Conservation (phyloP, 192 early-diverging fungal species). For the Coemansia sp. region DNA sequence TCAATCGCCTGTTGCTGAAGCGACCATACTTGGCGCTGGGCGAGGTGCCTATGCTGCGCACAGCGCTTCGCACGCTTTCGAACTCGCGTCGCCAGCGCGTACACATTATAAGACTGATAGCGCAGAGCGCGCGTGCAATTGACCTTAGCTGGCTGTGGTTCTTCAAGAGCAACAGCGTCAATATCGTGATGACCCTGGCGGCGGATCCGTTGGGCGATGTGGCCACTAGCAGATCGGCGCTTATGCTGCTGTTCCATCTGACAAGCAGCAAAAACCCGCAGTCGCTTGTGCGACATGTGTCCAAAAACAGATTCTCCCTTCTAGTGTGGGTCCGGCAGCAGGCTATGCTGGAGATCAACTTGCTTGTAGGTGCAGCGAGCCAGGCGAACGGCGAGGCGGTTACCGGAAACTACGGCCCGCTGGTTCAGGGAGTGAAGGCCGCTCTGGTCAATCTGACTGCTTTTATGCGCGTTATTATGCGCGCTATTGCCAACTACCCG, state of each 20-base stretch:
- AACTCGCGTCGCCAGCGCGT: slow-evolving; percentile 16
- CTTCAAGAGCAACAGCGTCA: slow-evolving; percentile 18
- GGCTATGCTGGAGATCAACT: slow-evolving; percentile 23
- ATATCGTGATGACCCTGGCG: slow-evolving; percentile 23
- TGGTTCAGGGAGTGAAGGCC: slow-evolving; percentile 13
- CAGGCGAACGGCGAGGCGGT: background rate
- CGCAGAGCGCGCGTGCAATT: slow-evolving; percentile 36
- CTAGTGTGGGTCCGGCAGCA: slow-evolving; percentile 45
- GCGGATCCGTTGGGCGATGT: slow-evolving; percentile 44
- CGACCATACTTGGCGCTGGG: slow-evolving; percentile 23
- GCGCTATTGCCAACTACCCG: slow-evolving; percentile 33
- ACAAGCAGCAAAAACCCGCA: slow-evolving; percentile 22
- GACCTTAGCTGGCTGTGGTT: slow-evolving; percentile 16
- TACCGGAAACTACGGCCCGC: background rate
- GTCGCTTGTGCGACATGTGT: slow-evolving; percentile 24
- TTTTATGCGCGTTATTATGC: slow-evolving; percentile 27
- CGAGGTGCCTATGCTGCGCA: slow-evolving; percentile 35
- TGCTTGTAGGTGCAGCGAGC: slow-evolving; percentile 13
- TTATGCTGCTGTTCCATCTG: slow-evolving; percentile 37
- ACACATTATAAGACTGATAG: slow-evolving; percentile 33
- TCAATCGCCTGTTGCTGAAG: slow-evolving; percentile 33
- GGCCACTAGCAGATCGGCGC: slow-evolving; percentile 25
- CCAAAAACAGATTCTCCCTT: slow-evolving; percentile 31
- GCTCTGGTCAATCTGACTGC: slow-evolving; percentile 30
- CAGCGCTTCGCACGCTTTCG: slow-evolving; percentile 11